Conservation (phyloP, 2,329 filamentous ascomycete genomes). For the Lithohypha guttulata region DNA sequence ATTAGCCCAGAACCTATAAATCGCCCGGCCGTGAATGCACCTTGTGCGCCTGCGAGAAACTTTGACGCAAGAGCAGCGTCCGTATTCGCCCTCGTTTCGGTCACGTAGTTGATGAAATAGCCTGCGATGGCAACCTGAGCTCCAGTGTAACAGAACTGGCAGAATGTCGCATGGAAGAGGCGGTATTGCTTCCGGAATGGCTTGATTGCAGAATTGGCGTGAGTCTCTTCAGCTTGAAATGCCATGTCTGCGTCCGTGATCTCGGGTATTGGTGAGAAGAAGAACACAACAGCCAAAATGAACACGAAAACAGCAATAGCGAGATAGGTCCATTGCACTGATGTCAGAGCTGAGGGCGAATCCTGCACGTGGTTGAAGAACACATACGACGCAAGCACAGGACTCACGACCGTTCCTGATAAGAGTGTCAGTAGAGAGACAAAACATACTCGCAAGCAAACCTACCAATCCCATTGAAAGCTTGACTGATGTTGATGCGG, state of each 20-base stretch:
- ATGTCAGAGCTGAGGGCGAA: conserved; percentile 47
- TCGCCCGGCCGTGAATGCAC: conserved; percentile 59
- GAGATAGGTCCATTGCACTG: conserved; percentile 70
- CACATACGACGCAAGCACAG: conserved; percentile 55
- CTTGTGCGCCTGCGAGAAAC: conserved; percentile 64
- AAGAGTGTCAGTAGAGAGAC: conserved; percentile 47
- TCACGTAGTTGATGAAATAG: conserved; percentile 64
- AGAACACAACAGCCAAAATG: conserved; percentile 53
- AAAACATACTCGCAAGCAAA: conserved; percentile 40
- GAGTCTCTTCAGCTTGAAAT: conserved; percentile 47
- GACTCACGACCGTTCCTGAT: conserved; percentile 61
- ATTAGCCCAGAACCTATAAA: conserved; percentile 58
- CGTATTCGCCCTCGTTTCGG: conserved; percentile 46
- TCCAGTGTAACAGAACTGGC: conserved; percentile 72
- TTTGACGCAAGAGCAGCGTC: conserved; percentile 48
- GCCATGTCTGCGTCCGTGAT: conserved; percentile 61
- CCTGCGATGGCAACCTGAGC: conserved; percentile 49
- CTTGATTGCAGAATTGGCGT: conserved; percentile 46
- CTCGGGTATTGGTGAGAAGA: conserved; percentile 56
- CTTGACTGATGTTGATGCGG: conserved; percentile 65
- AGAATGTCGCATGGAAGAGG: conserved; percentile 63
- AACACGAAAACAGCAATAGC: conserved; percentile 64
- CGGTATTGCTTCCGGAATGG: conserved; percentile 61
- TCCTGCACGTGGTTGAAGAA: conserved; percentile 57
- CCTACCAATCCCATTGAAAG: conserved; percentile 65